phyloP scores from a whole-genome alignment of 176 grass and related monocot genomes.

The Carex parvula region DNA sequence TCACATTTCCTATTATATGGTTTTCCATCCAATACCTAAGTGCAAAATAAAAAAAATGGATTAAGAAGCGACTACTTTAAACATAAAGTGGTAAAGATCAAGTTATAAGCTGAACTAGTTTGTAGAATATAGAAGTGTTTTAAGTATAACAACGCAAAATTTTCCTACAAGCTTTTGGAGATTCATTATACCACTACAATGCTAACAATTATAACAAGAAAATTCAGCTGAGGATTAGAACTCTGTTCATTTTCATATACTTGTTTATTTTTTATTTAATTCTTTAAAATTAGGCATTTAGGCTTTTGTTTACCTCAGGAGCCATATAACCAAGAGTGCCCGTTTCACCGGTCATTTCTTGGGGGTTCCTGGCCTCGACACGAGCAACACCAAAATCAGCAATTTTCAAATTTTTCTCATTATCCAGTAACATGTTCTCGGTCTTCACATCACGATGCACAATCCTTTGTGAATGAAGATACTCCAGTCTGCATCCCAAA shows the following conservation, averaged over 20 bases:
- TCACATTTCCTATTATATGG: conserved; percentile 84
- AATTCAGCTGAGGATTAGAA: background rate
- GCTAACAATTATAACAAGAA: background rate
- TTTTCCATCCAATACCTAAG: conserved; percentile 57
- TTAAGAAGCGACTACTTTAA: background rate
- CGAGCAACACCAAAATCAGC: conserved; percentile 87
- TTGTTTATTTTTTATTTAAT: background rate
- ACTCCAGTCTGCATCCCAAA: conserved; percentile 42
- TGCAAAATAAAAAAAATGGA: background rate
- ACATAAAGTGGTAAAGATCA: background rate
- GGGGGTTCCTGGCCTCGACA: conserved; percentile 58
- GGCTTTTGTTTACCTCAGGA: conserved; percentile 52
- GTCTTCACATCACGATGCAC: conserved; percentile 89
- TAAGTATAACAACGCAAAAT: background rate
- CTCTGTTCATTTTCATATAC: background rate
- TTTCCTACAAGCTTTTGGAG: background rate
- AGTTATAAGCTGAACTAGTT: background rate
- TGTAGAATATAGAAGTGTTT: background rate
- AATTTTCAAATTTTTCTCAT: conserved; percentile 59
- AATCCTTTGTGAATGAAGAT: conserved; percentile 70
- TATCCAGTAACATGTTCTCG: conserved; percentile 88
- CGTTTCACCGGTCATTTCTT: conserved; percentile 76
- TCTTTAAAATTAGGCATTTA: background rate
- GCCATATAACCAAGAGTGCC: conserved; percentile 88
- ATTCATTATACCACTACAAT: background rate